Percentiles rank a stretch among this genome's conserved stretches.
phyloP scores from a whole-genome alignment of 495 filamentous ascomycete genomes.

The Neurospora sublineolata region DNA sequence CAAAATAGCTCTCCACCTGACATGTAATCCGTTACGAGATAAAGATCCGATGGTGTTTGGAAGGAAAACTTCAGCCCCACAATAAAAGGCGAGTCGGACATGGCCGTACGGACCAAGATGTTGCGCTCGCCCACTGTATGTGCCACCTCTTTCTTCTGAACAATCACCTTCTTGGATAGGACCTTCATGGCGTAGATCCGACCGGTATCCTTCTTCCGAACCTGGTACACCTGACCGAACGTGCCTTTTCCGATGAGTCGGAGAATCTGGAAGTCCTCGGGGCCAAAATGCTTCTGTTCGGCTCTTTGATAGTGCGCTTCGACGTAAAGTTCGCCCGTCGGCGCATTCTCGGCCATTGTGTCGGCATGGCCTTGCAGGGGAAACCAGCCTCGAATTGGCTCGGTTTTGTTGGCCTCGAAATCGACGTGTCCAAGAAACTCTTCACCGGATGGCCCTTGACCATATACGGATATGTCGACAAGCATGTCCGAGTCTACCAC shows the following conservation, averaged over 20 bases:
- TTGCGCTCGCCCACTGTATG: conserved; percentile 96
- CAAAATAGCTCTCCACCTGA: conserved; percentile 97
- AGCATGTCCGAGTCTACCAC: conserved; percentile 87
- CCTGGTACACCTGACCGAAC: conserved; percentile 98
- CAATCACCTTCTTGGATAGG: conserved; percentile 96
- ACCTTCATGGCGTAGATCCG: conserved; percentile 99
- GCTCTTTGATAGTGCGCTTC: conserved; percentile 76
- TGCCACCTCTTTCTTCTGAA: conserved; percentile 97
- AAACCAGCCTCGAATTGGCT: conserved; percentile 75
- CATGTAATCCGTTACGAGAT: conserved; percentile 99
- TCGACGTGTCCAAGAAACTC: conserved; percentile 87
- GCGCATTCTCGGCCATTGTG: conserved; percentile 39
- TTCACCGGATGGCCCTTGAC: conserved; percentile 65
- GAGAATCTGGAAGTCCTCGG: conserved; percentile 91
- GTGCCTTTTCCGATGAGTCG: conserved; percentile 97
- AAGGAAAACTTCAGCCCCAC: conserved; percentile 98
- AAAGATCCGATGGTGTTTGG: conserved; percentile 92
- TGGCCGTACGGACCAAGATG: conserved; percentile 91
- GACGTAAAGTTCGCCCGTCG: conserved; percentile 86
- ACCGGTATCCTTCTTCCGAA: conserved; percentile 93
- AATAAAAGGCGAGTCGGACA: conserved; percentile 92
- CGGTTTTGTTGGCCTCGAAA: conserved; percentile 50
- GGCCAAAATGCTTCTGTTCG: conserved; percentile 88
- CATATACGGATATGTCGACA: conserved; percentile 89
- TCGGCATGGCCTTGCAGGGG: conserved; percentile 54